Evolutionary conservation across 768 basidiomycete species (phyloP).

Genomic region (Lactarius pseudohatsudake): DNA sequence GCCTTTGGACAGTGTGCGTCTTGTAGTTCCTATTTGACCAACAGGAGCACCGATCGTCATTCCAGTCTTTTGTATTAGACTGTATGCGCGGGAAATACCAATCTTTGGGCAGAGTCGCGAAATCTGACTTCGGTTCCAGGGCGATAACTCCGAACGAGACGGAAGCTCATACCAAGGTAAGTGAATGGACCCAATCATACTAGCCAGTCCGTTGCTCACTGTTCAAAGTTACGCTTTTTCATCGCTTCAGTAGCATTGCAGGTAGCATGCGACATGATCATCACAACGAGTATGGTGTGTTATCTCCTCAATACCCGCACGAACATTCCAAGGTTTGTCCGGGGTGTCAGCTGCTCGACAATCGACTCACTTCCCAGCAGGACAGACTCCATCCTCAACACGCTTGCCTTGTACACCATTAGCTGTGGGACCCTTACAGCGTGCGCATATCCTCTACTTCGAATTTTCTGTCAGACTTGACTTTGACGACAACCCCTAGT

Average conservation of each 20-base stretch:
- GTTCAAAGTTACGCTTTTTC: constrained; percentile 3
- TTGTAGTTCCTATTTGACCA: not conserved
- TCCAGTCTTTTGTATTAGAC: not conserved
- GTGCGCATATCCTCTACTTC: not conserved
- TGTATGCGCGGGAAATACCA: not conserved
- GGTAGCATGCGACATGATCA: not conserved
- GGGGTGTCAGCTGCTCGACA: not conserved
- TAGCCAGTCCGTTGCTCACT: not conserved
- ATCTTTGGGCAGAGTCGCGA: not conserved
- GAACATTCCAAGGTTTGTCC: not conserved
- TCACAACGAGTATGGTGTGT: constrained; percentile 5
- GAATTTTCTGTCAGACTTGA: not conserved
- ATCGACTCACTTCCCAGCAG: not conserved
- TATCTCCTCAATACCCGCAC: not conserved
- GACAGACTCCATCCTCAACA: constrained; percentile 1
- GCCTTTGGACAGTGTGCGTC: not conserved
- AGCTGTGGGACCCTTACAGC: constrained; percentile 8
- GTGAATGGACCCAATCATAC: not conserved
- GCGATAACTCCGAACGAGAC: no score
- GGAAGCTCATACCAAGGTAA: not conserved
- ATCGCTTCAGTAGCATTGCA: constrained; percentile 9
- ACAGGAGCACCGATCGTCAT: not conserved
- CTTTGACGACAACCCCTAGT: not conserved
- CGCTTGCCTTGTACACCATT: constrained; percentile 1
- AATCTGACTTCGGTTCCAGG: not conserved